Evolutionary conservation across 106 monocot species (phyloP).

Genomic region (Agapanthus africanus): DNA sequence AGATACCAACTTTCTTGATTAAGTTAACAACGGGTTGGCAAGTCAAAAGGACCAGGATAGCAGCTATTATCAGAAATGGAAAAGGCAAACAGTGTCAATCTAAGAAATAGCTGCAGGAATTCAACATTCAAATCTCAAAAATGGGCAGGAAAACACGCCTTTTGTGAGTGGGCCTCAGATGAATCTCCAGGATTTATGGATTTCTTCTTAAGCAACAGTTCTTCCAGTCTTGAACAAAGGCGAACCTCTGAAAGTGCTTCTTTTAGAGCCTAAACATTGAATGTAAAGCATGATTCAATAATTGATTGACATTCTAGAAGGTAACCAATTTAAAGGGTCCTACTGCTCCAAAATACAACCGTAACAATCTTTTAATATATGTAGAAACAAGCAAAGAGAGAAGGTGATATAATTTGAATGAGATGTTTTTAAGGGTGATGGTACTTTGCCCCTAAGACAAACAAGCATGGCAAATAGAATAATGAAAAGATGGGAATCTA

Average conservation of each 20-base stretch:
- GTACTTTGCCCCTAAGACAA: background rate
- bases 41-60: no score
- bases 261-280: slow-evolving; percentile 48
- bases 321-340: no score
- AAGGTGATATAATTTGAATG: background rate
- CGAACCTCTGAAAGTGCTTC: slow-evolving; percentile 58
- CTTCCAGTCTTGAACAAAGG: slow-evolving; percentile 71
- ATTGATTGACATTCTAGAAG: background rate
- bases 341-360: no score
- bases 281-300: background rate
- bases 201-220: slow-evolving; percentile 71
- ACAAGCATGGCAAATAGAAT: slow-evolving; percentile 2
- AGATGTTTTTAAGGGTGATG: background rate
- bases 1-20: no score
- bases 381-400: background rate
- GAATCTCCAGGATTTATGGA: slow-evolving; percentile 68
- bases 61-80: no score
- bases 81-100: no score
- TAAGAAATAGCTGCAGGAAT: no score
- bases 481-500: background rate
- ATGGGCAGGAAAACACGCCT: slow-evolving; percentile 47
- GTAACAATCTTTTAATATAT: background rate
- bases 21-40: no score
- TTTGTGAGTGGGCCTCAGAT: slow-evolving; percentile 62
- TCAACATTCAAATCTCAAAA: background rate